Evolutionary conservation across 345 rosid genomes (phyloP), one percentile per base, ranked within the genome.

Genomic region (Iberis pinnata): DNA sequence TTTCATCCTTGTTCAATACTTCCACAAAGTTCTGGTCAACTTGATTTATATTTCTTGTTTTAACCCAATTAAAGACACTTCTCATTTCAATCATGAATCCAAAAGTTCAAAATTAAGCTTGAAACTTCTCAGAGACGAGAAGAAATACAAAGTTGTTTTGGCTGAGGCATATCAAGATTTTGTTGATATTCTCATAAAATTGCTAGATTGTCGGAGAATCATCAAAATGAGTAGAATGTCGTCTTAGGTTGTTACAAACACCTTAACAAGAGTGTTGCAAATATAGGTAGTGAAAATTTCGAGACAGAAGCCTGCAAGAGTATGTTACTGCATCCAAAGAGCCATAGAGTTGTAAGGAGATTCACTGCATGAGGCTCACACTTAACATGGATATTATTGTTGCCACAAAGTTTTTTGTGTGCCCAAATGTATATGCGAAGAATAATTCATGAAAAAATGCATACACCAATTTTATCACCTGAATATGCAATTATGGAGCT

Each of bases 151-250:
- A 24, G 71, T 71, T 41, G 45, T 65, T 9, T 56, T 43, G 26
- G 68, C 71, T 14, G 64, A 71, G 26, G 60, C 75, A 14, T 27
- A 17, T 26, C 59, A 56, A 1, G 60, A 61, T 49, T 56, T 65
- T 14, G 60, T 65, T 12, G 60, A 65, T 12, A 43, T 65, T 2
- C 60, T 65, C 55, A 43, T 1, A 24, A 18, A 3, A 35, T 59
- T 15, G 33, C 26, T 7, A 32, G 43, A 9, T 26, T 41, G 17
- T 13, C 48, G 0, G 37, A 43, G 58, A 33, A 24, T 5, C 38
- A 33, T 17, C 8, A 40, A 24, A 4, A 26, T 24, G 4, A 7
- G 6, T 18, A 25, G 37, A 7, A n/a, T n/a, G n/a, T 18, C 15
- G 36, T 45, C 16, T 9, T 43, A 12, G 48, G 43, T 17, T 49